These are phyloP conservation scores for Solanum pinnatisectum DNA, from an alignment of 257 asterid species.

Conservation along the genomic window DNA sequence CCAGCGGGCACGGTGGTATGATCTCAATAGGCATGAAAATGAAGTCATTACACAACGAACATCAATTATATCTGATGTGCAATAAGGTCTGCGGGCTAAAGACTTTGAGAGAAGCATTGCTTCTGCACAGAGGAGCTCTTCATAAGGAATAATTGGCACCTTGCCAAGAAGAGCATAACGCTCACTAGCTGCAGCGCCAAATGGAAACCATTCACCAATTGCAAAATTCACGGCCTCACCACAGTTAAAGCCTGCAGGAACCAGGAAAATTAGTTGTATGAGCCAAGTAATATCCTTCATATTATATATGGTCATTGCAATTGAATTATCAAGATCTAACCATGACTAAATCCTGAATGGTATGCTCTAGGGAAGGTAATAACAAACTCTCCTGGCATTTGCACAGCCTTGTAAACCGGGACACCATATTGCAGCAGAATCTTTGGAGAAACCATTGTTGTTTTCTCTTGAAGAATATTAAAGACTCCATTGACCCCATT, in stretches of 20 bases:
- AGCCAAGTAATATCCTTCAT: not conserved
- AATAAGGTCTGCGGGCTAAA: not conserved
- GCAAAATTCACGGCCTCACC: slow-evolving; percentile 44
- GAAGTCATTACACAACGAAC: slow-evolving; percentile 10
- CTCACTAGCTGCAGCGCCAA: slow-evolving; percentile 23
- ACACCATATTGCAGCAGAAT: slow-evolving; percentile 19
- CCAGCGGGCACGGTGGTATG: slow-evolving; percentile 24
- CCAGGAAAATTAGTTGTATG: not conserved
- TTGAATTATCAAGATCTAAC: slow-evolving; percentile 2
- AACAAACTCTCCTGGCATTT: slow-evolving; percentile 35
- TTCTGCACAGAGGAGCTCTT: slow-evolving; percentile 34
- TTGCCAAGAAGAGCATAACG: slow-evolving; percentile 20
- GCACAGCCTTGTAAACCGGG: slow-evolving; percentile 28
- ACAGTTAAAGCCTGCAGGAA: slow-evolving; percentile 31
- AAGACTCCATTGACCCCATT: slow-evolving; percentile 24
- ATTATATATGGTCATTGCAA: not conserved
- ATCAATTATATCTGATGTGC: not conserved
- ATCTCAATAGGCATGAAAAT: slow-evolving; percentile 20
- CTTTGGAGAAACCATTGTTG: slow-evolving; percentile 32
- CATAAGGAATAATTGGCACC: slow-evolving; percentile 31
- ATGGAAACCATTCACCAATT: slow-evolving; percentile 23
- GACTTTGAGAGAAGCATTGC: slow-evolving; percentile 20
- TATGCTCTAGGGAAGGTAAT: slow-evolving; percentile 40
- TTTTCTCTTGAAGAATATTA: slow-evolving; percentile 19
- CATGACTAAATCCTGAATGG: slow-evolving; percentile 44